Conservation (phyloP, 805 yeast genomes). For the Cyberlindnera lachancei region DNA sequence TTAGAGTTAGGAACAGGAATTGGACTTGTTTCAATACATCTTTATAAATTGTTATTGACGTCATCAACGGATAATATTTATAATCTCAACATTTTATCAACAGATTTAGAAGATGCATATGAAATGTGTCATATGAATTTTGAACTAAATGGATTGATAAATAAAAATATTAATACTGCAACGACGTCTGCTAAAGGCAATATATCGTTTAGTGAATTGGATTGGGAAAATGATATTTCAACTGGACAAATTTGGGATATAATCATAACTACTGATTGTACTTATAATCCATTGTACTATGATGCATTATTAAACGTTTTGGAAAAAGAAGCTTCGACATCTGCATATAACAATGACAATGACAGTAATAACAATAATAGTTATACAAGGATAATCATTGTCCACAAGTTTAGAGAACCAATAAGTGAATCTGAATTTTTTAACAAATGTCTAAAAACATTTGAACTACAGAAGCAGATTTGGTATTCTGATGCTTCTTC, state of each 20-base stretch:
- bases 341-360: no score
- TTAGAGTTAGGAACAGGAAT: conserved; percentile 38
- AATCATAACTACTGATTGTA: conserved; percentile 34
- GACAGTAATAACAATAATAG: no score
- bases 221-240: conserved; percentile 27
- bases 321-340: conserved; percentile 10
- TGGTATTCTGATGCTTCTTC: conserved; percentile 16
- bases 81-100: conserved; percentile 19
- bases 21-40: conserved; percentile 30
- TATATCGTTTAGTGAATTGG: conserved; percentile 26
- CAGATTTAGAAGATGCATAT: conserved; percentile 32
- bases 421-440: conserved; percentile 19
- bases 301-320: conserved; percentile 27
- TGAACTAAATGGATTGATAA: conserved; percentile 2
- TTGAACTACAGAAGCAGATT: conserved; percentile 10
- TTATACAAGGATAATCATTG: conserved; percentile 12
- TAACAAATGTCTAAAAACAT: conserved; percentile 6
- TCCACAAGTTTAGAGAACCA: conserved; percentile 24
- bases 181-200: no score
- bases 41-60: conserved; percentile 20
- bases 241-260: conserved; percentile 26
- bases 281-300: conserved; percentile 34
- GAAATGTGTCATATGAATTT: conserved; percentile 30
- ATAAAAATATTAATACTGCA: no score
- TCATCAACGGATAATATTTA: no score